Conservation (phyloP, 2,329 filamentous ascomycete genomes). For the Colletotrichum ledebouriae region DNA sequence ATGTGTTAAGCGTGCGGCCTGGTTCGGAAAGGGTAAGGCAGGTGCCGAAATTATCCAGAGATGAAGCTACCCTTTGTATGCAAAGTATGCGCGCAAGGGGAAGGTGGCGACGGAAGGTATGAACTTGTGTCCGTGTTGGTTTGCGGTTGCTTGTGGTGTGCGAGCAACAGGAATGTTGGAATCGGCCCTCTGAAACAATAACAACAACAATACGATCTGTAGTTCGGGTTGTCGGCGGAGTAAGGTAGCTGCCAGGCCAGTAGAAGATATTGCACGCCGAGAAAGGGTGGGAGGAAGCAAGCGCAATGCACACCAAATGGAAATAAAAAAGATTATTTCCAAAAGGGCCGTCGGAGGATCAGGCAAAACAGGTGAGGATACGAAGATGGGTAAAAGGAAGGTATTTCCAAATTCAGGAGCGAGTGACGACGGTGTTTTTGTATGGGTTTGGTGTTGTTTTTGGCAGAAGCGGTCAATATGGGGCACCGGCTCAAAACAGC, state of each 20-base stretch:
- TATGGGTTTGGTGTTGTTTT: conserved; percentile 41
- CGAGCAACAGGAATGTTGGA: conserved; percentile 39
- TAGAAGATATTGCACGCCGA: background rate
- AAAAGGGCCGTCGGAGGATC: background rate
- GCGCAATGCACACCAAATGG: background rate
- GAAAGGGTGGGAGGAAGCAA: background rate
- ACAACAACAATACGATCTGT: conserved; percentile 39
- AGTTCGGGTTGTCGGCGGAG: conserved; percentile 1
- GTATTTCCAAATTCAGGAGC: conserved; percentile 34
- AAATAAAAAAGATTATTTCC: background rate
- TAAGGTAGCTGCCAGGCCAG: too few species aligned
- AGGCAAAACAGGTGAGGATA: conserved; percentile 1
- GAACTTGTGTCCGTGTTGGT: background rate
- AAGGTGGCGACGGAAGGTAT: conserved; percentile 9
- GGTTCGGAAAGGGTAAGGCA: conserved; percentile 33
- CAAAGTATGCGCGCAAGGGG: conserved; percentile 37
- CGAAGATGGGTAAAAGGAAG: conserved; percentile 40
- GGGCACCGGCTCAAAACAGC: conserved; percentile 42
- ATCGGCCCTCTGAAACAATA: conserved; percentile 41
- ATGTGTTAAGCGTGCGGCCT: conserved; percentile 20
- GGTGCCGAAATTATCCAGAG: conserved; percentile 34
- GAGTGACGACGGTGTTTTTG: conserved; percentile 43
- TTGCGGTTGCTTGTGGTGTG: conserved; percentile 12
- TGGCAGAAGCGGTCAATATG: conserved; percentile 42
- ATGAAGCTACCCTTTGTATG: conserved; percentile 40